Evolutionary conservation across 495 filamentous ascomycete species (phyloP).

Genomic region (Darksidea phi): DNA sequence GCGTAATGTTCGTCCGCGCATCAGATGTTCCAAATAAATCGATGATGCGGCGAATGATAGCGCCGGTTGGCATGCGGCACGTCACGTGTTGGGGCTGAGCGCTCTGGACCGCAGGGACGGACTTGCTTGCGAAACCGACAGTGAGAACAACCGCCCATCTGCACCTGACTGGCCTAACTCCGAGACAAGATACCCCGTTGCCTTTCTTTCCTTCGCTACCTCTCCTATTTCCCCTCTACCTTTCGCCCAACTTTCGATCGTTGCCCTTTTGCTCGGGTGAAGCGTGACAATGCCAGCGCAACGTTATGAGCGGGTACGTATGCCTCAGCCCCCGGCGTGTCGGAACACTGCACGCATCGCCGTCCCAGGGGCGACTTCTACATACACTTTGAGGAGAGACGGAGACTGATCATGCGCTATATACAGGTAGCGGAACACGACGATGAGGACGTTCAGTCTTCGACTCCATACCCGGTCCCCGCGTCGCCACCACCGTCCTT

Average conservation of each 20-base stretch:
- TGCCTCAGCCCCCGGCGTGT: slow-evolving; percentile 1
- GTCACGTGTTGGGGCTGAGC: slow-evolving; percentile 23
- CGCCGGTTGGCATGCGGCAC: no score
- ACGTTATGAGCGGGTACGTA: slow-evolving; percentile 80
- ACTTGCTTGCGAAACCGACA: slow-evolving; percentile 22
- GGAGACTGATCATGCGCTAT: slow-evolving; percentile 15
- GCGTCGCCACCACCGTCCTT: slow-evolving; percentile 93
- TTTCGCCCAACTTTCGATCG: slow-evolving; percentile 10
- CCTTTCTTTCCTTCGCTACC: slow-evolving; percentile 1
- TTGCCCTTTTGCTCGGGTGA: not conserved
- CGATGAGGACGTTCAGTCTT: slow-evolving; percentile 45
- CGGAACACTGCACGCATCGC: not conserved
- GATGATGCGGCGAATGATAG: slow-evolving; percentile 8
- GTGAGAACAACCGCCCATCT: not conserved
- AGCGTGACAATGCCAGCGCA: slow-evolving; percentile 67
- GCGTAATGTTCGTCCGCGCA: slow-evolving; percentile 2
- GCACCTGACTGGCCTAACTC: not conserved
- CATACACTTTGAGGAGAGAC: not conserved
- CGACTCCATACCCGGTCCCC: slow-evolving; percentile 55
- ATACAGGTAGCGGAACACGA: slow-evolving; percentile 47
- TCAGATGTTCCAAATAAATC: not conserved
- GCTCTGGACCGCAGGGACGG: not conserved
- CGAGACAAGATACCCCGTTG: slow-evolving; percentile 12
- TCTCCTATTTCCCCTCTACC: slow-evolving; percentile 27
- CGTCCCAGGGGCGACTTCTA: not conserved